Percentiles rank a stretch among this genome's conserved stretches.
phyloP scores from a whole-genome alignment of 2,329 filamentous ascomycete species.

The Aspergillus floridensis region DNA sequence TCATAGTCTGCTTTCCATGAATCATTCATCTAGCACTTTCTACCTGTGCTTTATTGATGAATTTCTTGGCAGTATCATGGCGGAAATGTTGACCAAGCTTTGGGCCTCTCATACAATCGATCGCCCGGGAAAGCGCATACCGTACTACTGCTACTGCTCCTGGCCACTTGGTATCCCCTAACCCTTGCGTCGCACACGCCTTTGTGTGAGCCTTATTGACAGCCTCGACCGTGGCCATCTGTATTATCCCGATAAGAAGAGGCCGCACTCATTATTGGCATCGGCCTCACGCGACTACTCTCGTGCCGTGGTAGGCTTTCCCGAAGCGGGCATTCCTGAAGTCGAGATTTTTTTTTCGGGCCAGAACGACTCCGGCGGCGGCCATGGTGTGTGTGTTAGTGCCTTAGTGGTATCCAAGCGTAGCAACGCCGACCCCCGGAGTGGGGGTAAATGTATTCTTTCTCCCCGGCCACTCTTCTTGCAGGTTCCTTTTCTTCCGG shows the following conservation, averaged over 20 bases:
- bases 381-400: slow-evolving; percentile 1
- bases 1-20: neutral
- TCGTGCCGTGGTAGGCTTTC: slow-evolving; percentile 15
- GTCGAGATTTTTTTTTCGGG: slow-evolving; percentile 7
- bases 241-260: neutral
- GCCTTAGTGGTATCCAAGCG: neutral
- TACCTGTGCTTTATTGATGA: neutral
- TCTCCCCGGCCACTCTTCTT: slow-evolving; percentile 1
- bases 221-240: slow-evolving; percentile 7
- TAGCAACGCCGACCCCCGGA: slow-evolving; percentile 4
- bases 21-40: neutral
- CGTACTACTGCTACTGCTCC: slow-evolving; percentile 13
- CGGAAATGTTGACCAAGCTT: neutral
- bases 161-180: slow-evolving; percentile 17
- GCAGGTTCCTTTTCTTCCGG: neutral
- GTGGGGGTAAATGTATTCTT: slow-evolving; percentile 10
- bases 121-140: slow-evolving; percentile 18
- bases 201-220: slow-evolving; percentile 17
- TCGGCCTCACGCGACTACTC: neutral
- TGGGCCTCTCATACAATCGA: slow-evolving; percentile 1
- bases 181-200: slow-evolving; percentile 29
- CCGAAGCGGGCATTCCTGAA: slow-evolving; percentile 29
- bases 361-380: slow-evolving; percentile 21
- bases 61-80: neutral
- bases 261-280: neutral